Evolutionary conservation across 306 rosid species (phyloP).

Genomic region (Cucurbita moschata): DNA sequence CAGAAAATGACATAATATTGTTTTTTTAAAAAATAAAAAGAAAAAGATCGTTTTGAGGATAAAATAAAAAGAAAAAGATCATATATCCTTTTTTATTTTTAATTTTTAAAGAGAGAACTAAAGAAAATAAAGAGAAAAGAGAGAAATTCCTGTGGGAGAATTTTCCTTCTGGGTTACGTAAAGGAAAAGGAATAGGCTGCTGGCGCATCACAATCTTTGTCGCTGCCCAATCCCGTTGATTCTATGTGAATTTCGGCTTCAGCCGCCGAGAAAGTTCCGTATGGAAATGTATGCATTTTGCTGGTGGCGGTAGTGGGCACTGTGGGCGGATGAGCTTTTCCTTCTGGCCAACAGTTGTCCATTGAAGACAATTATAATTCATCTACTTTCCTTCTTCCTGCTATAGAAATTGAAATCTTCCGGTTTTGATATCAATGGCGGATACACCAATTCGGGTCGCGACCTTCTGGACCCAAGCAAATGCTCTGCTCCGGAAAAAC

Average conservation of each 20-base stretch:
- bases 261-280: not conserved
- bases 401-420: constrained; percentile 37
- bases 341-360: not conserved
- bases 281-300: not conserved
- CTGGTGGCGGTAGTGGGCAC: not conserved
- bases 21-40: too few relatives aligned
- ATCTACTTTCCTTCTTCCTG: not conserved
- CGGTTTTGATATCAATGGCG: constrained; percentile 27
- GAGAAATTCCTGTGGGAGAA: not conserved
- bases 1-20: too few relatives aligned
- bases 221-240: not conserved
- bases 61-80: too few relatives aligned
- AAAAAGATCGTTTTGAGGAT: too few relatives aligned
- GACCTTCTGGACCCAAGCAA: constrained; percentile 77
- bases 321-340: not conserved
- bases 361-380: not conserved
- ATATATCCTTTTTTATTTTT: too few relatives aligned
- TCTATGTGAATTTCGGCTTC: not conserved
- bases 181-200: not conserved
- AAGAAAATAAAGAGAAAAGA: too few relatives aligned
- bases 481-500: constrained; percentile 74
- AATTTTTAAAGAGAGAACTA: too few relatives aligned
- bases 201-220: not conserved
- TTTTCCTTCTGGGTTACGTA: not conserved
- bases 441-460: constrained; percentile 26